Percentiles rank a stretch among this genome's conserved stretches.
These are phyloP conservation scores for Irpex sp. DNA, from an alignment of 1,284 basidiomycete genomes.

Conservation along the genomic window DNA sequence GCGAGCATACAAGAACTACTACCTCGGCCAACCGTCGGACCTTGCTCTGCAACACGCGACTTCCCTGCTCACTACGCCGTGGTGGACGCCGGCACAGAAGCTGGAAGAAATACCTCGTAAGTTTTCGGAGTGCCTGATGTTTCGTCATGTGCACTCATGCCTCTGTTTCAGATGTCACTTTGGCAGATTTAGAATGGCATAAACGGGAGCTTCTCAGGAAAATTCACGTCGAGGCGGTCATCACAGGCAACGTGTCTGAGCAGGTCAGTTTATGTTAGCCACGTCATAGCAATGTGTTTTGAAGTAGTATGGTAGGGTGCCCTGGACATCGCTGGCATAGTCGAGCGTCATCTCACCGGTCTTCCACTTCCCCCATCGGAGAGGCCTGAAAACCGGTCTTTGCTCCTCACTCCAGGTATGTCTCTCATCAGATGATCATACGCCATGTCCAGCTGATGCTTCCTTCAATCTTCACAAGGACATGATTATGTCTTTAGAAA, in stretches of 20 bases:
- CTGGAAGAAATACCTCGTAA: constrained; percentile 22
- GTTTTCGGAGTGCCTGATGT: constrained; percentile 1
- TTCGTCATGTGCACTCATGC: neutral
- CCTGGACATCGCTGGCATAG: constrained; percentile 6
- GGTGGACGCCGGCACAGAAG: constrained; percentile 27
- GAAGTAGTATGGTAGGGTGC: constrained; percentile 14
- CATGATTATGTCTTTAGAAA: constrained; percentile 19
- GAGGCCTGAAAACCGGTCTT: constrained; percentile 18
- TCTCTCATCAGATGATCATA: neutral
- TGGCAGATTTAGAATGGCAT: constrained; percentile 21
- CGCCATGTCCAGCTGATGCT: neutral
- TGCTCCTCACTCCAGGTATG: constrained; percentile 21
- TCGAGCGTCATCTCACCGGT: constrained; percentile 16
- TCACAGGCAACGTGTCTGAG: constrained; percentile 22
- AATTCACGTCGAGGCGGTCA: constrained; percentile 19
- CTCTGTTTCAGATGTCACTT: constrained; percentile 16
- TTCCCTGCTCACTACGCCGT: constrained; percentile 17
- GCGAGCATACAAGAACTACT: constrained; percentile 26
- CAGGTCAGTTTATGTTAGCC: constrained; percentile 15
- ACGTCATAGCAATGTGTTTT: neutral
- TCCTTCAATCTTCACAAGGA: constrained; percentile 11
- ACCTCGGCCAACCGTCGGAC: constrained; percentile 26
- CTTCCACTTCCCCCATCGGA: constrained; percentile 18
- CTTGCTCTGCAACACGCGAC: constrained; percentile 20
- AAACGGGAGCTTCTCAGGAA: constrained; percentile 24